These are phyloP conservation scores for Aspergillus conjunctus DNA, from an alignment of 495 filamentous ascomycete species.

Conservation along the genomic window DNA sequence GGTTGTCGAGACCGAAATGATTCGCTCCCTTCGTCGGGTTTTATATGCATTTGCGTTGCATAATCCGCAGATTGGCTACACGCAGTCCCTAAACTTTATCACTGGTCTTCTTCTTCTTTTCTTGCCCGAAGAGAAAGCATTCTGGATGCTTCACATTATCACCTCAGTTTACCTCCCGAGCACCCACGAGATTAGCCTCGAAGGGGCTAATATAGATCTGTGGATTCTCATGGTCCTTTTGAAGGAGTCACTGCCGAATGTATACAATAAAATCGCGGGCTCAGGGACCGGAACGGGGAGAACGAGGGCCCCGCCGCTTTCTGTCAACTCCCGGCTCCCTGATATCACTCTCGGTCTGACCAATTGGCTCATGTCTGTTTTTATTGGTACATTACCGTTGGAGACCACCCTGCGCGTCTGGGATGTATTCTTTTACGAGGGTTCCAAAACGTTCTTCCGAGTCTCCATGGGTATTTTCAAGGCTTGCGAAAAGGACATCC, in stretches of 20 bases:
- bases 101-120: conserved; percentile 95
- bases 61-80: conserved; percentile 90
- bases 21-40: conserved; percentile 79
- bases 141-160: conserved; percentile 93
- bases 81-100: conserved; percentile 95
- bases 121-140: conserved; percentile 86
- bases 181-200: conserved; percentile 88
- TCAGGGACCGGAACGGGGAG: conserved; percentile 60
- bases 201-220: conserved; percentile 92
- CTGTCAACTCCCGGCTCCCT: conserved; percentile 66
- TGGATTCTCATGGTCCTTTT: conserved; percentile 88
- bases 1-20: conserved; percentile 70
- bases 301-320: conserved; percentile 43
- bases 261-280: conserved; percentile 87
- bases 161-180: conserved; percentile 86
- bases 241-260: conserved; percentile 77
- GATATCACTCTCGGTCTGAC: conserved; percentile 92
- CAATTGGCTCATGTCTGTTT: conserved; percentile 98
- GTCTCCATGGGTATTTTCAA: conserved; percentile 93
- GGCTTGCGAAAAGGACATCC: conserved; percentile 80
- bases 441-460: conserved; percentile 91
- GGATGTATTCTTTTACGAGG: conserved; percentile 96
- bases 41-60: conserved; percentile 88
- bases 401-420: conserved; percentile 90
- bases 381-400: conserved; percentile 88